These are phyloP conservation scores for Thalassiosira livingstoniorum DNA, from an alignment of 352 stramenopile genomes.

Conservation along the genomic window DNA sequence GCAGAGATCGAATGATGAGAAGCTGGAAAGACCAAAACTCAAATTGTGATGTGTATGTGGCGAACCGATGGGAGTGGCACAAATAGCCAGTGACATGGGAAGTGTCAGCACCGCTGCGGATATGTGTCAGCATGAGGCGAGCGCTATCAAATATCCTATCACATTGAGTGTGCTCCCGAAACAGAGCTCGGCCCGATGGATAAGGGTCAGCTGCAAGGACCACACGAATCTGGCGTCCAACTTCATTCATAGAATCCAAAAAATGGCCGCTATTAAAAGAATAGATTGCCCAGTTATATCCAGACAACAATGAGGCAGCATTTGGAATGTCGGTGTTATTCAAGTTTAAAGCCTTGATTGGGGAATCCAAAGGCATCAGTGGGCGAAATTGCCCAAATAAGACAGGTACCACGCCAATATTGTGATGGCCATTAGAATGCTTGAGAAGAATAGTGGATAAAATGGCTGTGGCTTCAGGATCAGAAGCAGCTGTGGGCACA, in stretches of 20 bases:
- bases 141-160: not conserved
- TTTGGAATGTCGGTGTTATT: not conserved
- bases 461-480: no score
- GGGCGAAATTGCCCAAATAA: no score
- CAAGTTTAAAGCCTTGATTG: no score
- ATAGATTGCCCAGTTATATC: slow-evolving; percentile 18
- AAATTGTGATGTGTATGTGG: not conserved
- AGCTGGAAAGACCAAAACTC: slow-evolving; percentile 17
- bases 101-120: not conserved
- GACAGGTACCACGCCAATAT: no score
- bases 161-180: slow-evolving; percentile 11
- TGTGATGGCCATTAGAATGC: no score
- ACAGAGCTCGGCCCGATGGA: not conserved
- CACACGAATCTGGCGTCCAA: not conserved
- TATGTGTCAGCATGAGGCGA: not conserved
- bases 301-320: not conserved
- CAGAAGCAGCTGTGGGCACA: no score
- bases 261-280: slow-evolving; percentile 18
- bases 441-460: no score
- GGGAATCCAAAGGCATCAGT: no score
- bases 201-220: not conserved
- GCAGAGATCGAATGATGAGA: not conserved
- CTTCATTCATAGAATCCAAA: not conserved
- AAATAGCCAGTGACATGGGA: not conserved
- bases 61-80: slow-evolving; percentile 13